Base-by-base conservation (phyloP, 2,329 filamentous ascomycete genomes). In the Xylaria polymorpha region DNA sequence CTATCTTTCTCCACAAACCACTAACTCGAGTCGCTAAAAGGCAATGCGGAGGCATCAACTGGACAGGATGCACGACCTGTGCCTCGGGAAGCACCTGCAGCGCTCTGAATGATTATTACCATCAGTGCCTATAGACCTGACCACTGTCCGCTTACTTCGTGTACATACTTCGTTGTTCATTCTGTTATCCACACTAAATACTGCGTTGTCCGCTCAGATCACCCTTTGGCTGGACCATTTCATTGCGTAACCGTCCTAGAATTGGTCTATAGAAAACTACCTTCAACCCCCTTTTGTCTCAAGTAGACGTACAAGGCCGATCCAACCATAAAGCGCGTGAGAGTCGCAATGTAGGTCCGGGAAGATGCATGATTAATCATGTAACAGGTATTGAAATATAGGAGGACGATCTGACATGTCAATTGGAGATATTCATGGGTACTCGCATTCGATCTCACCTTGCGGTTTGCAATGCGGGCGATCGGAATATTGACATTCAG, bases 41-140 rank as follows among this genome's bases (percentile, higher is more conserved):
- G 1, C 80, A 81, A 73, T 82, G 80, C 66, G 80, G 80, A 48
- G 81, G 81, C 4, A 76, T 66, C 14, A 75, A 74, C 37, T 82
- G 75, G 67, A 76, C 74, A 1, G 81, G 81, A 2, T 78, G 80
- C 68, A 79, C 76, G 0, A 70, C 66, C 7, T 83, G 81, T 68
- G 75, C 74, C 5, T 67, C 76, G 4, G 79, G 79, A 5, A 76
- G 69, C 22, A 78, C 79, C 7, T 82, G 81, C 71, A 71, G 74
- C 37, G 62, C 48, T 4, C 35, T 71, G n/a, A 72, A 72, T 22
- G 70, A 71, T 41, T 72, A 72, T 46, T 72, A 71, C 22, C 46
- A 50, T 18, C 70, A 72, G 25, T 72, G 70, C 25, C 51, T 72
- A 6, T 71, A 35, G 6, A 22, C n/a, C 8, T 22, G 7, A 20